Evolutionary conservation across 768 basidiomycete genomes (phyloP), one percentile per base, ranked within the genome.

Genomic region (Macrolepiota dolichaula): DNA sequence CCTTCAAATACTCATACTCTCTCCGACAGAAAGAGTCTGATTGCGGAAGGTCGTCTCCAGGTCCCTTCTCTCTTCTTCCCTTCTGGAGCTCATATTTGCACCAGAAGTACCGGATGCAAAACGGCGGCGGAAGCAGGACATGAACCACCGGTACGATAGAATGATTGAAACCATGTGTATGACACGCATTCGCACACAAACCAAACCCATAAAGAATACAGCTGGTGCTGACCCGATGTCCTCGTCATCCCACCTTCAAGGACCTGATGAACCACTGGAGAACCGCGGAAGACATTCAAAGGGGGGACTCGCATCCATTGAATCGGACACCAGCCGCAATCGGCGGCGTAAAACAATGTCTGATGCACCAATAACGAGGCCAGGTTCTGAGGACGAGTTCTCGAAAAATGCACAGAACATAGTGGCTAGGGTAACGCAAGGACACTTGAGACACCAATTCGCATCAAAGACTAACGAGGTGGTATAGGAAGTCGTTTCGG

Each of bases 111-210:
- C 61, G 51, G 61, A 67, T 32, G 56, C 67, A n/a, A 89, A 85
- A 64, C 81, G 84, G 19, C 78, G 77, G 25, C 82, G 75, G 65
- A 68, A 65, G 53, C 73, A 72, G 38, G 79, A 80, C 7, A 71
- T 86, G 52, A 91, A 90, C 64, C 69, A 78, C 36, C 81, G 81
- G 40, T 88, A 84, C 65, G 88, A 91, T 69, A 77, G 77, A 47
- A 91, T 91, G 89, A 72, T 90, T 32, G 77, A 83, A 54, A 77
- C 81, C 2, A 83, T 88, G 74, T 78, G 82, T 57, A 63, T 63
- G 66, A 72, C 57, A 61, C 53, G 66, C 72, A 47, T 46, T 17
- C 29, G 55, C 35, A 64, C 56, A 49, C 66, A 55, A 37, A 55
- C 22, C 4, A 57, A 57, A 44, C 13, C 9, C 5, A 42, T 15